A percentile compares a stretch with the other conserved stretches of the same genome.
These are phyloP conservation scores for Emericellopsis terricola DNA, from an alignment of 495 filamentous ascomycete genomes.

Conservation along the genomic window DNA sequence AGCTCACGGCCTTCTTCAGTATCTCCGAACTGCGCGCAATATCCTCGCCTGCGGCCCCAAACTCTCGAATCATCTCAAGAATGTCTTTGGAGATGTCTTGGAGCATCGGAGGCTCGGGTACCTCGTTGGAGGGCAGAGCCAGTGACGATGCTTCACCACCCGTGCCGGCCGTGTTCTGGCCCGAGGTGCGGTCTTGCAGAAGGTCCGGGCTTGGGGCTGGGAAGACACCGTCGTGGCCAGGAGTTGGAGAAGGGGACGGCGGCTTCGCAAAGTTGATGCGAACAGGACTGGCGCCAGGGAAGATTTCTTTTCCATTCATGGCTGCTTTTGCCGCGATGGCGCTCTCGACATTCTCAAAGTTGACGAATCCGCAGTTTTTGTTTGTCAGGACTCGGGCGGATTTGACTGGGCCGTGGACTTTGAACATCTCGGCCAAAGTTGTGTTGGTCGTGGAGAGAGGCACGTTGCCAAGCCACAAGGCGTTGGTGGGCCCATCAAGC, in stretches of 20 bases:
- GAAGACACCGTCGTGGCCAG: slow-evolving; percentile 62
- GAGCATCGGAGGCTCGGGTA: slow-evolving; percentile 52
- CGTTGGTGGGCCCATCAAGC: slow-evolving; percentile 78
- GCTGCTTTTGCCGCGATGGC: slow-evolving; percentile 72
- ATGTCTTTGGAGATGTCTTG: slow-evolving; percentile 67
- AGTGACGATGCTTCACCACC: slow-evolving; percentile 7
- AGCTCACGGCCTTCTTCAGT: slow-evolving; percentile 60
- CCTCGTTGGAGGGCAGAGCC: slow-evolving; percentile 23
- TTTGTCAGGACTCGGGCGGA: slow-evolving; percentile 89
- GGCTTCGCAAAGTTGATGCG: slow-evolving; percentile 96
- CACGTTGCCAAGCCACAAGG: slow-evolving; percentile 93
- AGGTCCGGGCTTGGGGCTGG: slow-evolving; percentile 94
- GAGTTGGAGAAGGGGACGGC: slow-evolving; percentile 70
- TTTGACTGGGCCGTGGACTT: slow-evolving; percentile 73
- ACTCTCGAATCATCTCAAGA: slow-evolving; percentile 67
- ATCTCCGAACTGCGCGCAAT: slow-evolving; percentile 48
- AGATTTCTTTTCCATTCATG: slow-evolving; percentile 94
- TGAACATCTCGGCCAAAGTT: slow-evolving; percentile 84
- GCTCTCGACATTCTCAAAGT: slow-evolving; percentile 79
- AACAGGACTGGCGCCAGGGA: slow-evolving; percentile 88
- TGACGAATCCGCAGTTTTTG: slow-evolving; percentile 98
- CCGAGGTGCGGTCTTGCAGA: slow-evolving; percentile 31
- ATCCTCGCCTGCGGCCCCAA: slow-evolving; percentile 77
- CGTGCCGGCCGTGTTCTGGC: slow-evolving; percentile 15
- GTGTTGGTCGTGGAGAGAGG: slow-evolving; percentile 93